phyloP scores from a whole-genome alignment of 805 yeast genomes.

The Kregervanrija delftensis region DNA sequence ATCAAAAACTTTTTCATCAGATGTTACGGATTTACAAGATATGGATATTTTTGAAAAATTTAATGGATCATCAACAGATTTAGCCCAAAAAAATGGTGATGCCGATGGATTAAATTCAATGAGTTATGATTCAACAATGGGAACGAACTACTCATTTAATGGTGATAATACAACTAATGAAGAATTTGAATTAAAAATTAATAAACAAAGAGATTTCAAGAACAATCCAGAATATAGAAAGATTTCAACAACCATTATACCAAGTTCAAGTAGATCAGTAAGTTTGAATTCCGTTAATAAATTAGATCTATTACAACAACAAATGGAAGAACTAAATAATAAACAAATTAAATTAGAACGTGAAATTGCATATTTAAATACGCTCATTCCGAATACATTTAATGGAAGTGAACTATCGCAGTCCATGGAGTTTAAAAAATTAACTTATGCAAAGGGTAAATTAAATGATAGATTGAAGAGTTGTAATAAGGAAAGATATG shows the following conservation, averaged over 20 bases:
- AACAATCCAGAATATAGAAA: constrained; percentile 1
- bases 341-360: constrained; percentile 23
- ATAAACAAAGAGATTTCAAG: too few species aligned
- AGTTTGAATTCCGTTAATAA: too few species aligned
- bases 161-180: too few species aligned
- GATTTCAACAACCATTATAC: constrained; percentile 7
- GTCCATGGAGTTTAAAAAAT: constrained; percentile 20
- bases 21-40: constrained; percentile 1
- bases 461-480: constrained; percentile 22
- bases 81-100: not conserved
- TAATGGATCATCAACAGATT: constrained; percentile 9
- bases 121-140: too few species aligned
- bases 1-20: too few species aligned
- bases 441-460: constrained; percentile 23
- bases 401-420: constrained; percentile 10
- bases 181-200: too few species aligned
- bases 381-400: constrained; percentile 19
- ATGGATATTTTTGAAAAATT: constrained; percentile 9
- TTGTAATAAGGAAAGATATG: constrained; percentile 24
- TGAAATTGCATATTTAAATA: constrained; percentile 25
- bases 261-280: not conserved
- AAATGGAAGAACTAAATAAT: constrained; percentile 13
- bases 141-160: too few species aligned
- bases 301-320: constrained; percentile 5
- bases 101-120: too few species aligned